Base-by-base conservation (phyloP, 768 basidiomycete species). In the Gymnopilus junonius region DNA sequence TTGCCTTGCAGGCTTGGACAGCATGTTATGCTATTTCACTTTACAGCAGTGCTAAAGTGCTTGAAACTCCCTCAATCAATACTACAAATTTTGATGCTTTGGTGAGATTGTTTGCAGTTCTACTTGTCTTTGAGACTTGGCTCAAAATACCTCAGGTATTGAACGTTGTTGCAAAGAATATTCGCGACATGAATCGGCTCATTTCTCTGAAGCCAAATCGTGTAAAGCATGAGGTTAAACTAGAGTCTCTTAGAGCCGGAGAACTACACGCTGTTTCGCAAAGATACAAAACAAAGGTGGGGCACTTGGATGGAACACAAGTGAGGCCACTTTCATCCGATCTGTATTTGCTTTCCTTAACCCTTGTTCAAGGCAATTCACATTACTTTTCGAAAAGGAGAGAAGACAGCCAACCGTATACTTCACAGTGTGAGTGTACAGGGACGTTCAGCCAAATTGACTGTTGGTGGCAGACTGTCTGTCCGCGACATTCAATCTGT, bases 231-330 rank as follows among this genome's bases (percentile, higher is more conserved):
- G 84, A 87, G 17, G 74, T 88, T 8, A 56, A 64, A 5, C 32
- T 69, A 3, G 61, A 74, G 0, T 75, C 75, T 62, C 70, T 46
- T 1, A 8, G 58, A 11, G 73, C 77, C 25, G 79, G 70, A 4
- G 51, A 63, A 0, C 40, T 87, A 7, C 65, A 72, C 4, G 58
- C 87, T 1, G 55, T 37, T 0, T 84, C 75, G 15, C 70, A 58
- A 11, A 81, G 85, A 1, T 87, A 77, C 67, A 76, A 79, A 63
- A 84, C 77, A 3, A 80, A 81, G 25, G 68, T 87, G 27, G 78
- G 63, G 65, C 40, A 55, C 8, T 40, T 21, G 0, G 67, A 70
- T 1, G 69, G 70, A 0, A 64, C 69, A 35, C 75, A 78, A 70
- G 78, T 77, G 65, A 31, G 62, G 32, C 2, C 10, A 15, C 4